Percentiles rank a stretch among this genome's conserved stretches.
phyloP scores from a whole-genome alignment of 31 red algal species.

The Odonthalia washingtoniensis region DNA sequence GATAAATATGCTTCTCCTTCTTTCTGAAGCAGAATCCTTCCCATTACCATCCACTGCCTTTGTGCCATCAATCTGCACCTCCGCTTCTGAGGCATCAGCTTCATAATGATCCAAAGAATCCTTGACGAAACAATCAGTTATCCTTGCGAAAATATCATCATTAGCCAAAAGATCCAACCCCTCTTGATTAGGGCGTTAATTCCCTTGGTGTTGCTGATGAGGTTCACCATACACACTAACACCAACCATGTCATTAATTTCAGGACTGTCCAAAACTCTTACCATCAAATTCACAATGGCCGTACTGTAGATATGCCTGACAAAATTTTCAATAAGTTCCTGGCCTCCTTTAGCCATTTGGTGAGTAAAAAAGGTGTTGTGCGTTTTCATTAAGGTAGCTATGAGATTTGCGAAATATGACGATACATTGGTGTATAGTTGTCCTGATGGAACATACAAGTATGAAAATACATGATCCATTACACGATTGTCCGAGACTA shows the following conservation, averaged over 20 bases:
- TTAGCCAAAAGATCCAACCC: slow-evolving; percentile 48
- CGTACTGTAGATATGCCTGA: slow-evolving; percentile 59
- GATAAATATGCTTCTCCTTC: not conserved
- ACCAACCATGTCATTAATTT: no score
- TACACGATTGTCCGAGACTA: slow-evolving; percentile 38
- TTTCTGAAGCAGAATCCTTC: not conserved
- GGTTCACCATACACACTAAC: no score
- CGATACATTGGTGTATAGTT: slow-evolving; percentile 44
- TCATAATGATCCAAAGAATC: no score
- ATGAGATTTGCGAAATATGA: slow-evolving; percentile 72
- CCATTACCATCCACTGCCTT: not conserved
- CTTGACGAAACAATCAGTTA: slow-evolving; percentile 60
- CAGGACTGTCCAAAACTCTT: slow-evolving; percentile 50
- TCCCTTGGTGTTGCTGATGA: not conserved
- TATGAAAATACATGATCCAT: slow-evolving; percentile 43
- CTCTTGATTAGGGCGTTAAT: slow-evolving; percentile 34
- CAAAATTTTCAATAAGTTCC: slow-evolving; percentile 45
- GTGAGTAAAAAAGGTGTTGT: slow-evolving; percentile 27
- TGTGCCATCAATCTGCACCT: not conserved
- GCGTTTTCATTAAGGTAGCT: slow-evolving; percentile 52
- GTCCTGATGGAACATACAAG: slow-evolving; percentile 15
- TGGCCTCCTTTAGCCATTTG: slow-evolving; percentile 38
- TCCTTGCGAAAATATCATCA: slow-evolving; percentile 58
- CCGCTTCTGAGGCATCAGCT: not conserved
- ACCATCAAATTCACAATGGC: slow-evolving; percentile 73